Base-by-base conservation (phyloP, 257 asterid species). In the Capsicum baccatum region DNA sequence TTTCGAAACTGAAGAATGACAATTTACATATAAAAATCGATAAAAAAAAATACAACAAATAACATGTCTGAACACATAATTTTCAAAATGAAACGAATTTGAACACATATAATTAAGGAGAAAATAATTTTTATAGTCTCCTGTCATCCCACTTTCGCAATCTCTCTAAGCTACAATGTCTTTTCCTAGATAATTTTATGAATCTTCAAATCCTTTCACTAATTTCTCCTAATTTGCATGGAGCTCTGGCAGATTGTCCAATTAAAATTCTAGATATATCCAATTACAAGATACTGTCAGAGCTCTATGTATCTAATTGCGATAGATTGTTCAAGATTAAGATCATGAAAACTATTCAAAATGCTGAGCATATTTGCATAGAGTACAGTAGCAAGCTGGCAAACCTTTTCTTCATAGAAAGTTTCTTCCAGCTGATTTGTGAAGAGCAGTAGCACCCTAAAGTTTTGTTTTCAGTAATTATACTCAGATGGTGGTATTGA, bases 221-320 rank as follows among this genome's bases (percentile, higher is more conserved):
- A 5, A 42, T 63, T 63, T 42, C 70, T 63, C 13, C 15, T 26
- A 63, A 63, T 63, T 7, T 63, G 70, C 42, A 39, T 10, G 3
- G 0, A 1, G 69, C 42, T 63, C 70, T 15, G 21, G 69, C 42
- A 10, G 42, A 63, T 21, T 63, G 69, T 12, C 10, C 69, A 63
- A 21, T 63, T 63, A 15, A 21, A 63, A 63, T 8, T 0, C 17
- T 63, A 63, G 42, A 21, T 16, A 63, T 63, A 42, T 63, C 69
- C 7, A 63, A 21, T 3, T 63, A 63, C 42, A 63, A 3, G 9
- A 63, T 21, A 63, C 0, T 63, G 69, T 16, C 69, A 4, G 0
- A 63, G 69, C 69, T 63, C 42, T 11, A 11, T 63, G 69, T 63
- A 63, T 63, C 69, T 63, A 63, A 63, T 63, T 21, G 69, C 42